Evolutionary conservation across 2,329 filamentous ascomycete species (phyloP).

Genomic region (Colletotrichum zoysiae): DNA sequence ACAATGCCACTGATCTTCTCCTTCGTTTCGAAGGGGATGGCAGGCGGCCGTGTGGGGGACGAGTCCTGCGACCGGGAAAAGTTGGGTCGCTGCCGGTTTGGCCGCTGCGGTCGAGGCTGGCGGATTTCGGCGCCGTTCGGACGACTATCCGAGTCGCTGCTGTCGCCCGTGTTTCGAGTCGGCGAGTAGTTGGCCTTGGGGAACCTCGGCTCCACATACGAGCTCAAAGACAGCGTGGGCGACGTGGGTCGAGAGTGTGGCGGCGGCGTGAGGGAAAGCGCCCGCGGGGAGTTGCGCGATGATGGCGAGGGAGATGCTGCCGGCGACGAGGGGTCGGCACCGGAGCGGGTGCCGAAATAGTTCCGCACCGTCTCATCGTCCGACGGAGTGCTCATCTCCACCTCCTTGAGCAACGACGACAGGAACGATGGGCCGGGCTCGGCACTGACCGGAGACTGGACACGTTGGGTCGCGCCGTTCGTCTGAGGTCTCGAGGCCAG

Average conservation of each 20-base stretch:
- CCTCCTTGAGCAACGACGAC: constrained; percentile 87
- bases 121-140: constrained; percentile 59
- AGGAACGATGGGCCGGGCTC: constrained; percentile 80
- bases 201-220: constrained; percentile 79
- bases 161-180: constrained; percentile 59
- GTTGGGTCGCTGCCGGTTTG: constrained; percentile 55
- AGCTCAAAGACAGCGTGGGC: constrained; percentile 75
- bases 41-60: constrained; percentile 73
- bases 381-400: constrained; percentile 74
- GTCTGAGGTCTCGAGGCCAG: constrained; percentile 41
- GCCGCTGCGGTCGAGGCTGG: constrained; percentile 64
- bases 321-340: constrained; percentile 67
- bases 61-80: constrained; percentile 68
- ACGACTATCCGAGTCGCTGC: constrained; percentile 60
- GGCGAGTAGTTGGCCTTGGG: constrained; percentile 82
- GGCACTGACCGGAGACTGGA: constrained; percentile 42
- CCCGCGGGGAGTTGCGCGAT: constrained; percentile 75
- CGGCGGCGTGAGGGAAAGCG: constrained; percentile 76
- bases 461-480: constrained; percentile 28
- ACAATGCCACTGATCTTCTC: constrained; percentile 91
- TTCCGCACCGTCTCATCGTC: constrained; percentile 67
- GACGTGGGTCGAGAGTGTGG: constrained; percentile 75
- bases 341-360: constrained; percentile 51
- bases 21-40: constrained; percentile 85
- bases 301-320: constrained; percentile 74